A percentile compares a stretch with the other conserved stretches of the same genome.
Conservation (phyloP, 1,139 yeast species). For the Debaryomyces psychrophilus region DNA sequence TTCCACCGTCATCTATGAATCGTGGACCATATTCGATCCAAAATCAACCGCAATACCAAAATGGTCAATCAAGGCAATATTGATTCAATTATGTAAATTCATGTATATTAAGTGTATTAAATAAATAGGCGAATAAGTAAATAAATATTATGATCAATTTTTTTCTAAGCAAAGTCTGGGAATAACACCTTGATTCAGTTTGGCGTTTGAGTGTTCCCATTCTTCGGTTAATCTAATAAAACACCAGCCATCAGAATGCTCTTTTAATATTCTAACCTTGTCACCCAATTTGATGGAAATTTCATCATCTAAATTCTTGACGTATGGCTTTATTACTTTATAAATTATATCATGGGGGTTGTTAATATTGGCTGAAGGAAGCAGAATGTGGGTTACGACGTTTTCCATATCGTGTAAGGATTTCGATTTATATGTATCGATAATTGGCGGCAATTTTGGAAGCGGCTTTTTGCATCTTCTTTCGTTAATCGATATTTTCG, state of each 20-base stretch:
- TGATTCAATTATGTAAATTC: slow-evolving; percentile 9
- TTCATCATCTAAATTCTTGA: slow-evolving; percentile 38
- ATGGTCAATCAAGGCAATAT: slow-evolving; percentile 3
- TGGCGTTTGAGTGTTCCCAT: slow-evolving; percentile 12
- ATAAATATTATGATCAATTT: slow-evolving; percentile 6
- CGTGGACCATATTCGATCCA: slow-evolving; percentile 5
- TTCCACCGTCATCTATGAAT: slow-evolving; percentile 2
- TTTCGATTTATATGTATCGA: slow-evolving; percentile 10
- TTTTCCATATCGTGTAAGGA: slow-evolving; percentile 16
- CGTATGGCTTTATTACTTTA: slow-evolving; percentile 31
- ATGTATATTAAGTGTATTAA: slow-evolving; percentile 12
- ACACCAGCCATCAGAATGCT: slow-evolving; percentile 49
- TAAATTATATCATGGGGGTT: slow-evolving; percentile 14
- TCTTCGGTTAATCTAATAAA: slow-evolving; percentile 23
- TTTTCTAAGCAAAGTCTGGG: slow-evolving; percentile 37
- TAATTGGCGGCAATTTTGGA: slow-evolving; percentile 25
- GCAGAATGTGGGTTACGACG: slow-evolving; percentile 8
- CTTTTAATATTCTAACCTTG: slow-evolving; percentile 27
- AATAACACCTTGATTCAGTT: slow-evolving; percentile 33
- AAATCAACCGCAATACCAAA: slow-evolving; percentile 16
- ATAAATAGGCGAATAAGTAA: slow-evolving; percentile 5
- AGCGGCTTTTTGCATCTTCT: slow-evolving; percentile 9
- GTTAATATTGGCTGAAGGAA: slow-evolving; percentile 5
- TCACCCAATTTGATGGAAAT: slow-evolving; percentile 37
- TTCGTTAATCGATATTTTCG: slow-evolving; percentile 6